Evolutionary conservation across 23 red algal genomes (phyloP), one percentile per base, ranked within the genome.

Genomic region (Chondrus crispus): DNA sequence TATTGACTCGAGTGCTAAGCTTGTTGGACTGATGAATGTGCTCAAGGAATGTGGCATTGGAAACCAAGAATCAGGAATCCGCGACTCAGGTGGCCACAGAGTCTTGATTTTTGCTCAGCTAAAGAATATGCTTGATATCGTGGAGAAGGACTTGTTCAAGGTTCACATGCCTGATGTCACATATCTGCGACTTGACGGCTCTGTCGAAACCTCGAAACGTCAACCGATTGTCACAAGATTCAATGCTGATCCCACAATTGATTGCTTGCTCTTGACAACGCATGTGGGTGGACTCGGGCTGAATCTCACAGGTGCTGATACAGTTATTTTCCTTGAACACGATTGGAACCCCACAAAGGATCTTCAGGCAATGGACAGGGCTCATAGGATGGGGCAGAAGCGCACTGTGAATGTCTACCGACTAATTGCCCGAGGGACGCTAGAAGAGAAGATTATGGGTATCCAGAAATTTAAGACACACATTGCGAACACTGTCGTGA

Each of bases 391-490:
- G 63, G 97, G 97, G 38, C 97, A 98, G 78, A 94, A 89, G 53
- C 84, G 94, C 29, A 94, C 91, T 14, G 97, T 98, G 30, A 98
- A 95, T 62, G 97, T 98, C 30, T 93, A 95, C 50, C 85, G 93
- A 1, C 76, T 98, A 1, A 95, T 98, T 46, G 96, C 94, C 16
- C 91, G 95, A 26, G 93, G 89, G 26, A 96, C 97, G 29, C 75
- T 98, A 46, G 97, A 98, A 72, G 97, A 98, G 75, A 98, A 98
- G 66, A 96, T 98, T 36, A 94, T 95, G 93, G 82, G 87, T 83
- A 85, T 98, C 53, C 97, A 98, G 68, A 85, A 91, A 64, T 95
- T 96, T 81, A 98, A 98, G 90, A 96, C 91, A 49, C 91, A 96
- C 77, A 76, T 98, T 46, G 97, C 97, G 4, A 96, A 95, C 89